Evolutionary conservation across 345 rosid species (phyloP).

Genomic region (Gossypium thurberi): DNA sequence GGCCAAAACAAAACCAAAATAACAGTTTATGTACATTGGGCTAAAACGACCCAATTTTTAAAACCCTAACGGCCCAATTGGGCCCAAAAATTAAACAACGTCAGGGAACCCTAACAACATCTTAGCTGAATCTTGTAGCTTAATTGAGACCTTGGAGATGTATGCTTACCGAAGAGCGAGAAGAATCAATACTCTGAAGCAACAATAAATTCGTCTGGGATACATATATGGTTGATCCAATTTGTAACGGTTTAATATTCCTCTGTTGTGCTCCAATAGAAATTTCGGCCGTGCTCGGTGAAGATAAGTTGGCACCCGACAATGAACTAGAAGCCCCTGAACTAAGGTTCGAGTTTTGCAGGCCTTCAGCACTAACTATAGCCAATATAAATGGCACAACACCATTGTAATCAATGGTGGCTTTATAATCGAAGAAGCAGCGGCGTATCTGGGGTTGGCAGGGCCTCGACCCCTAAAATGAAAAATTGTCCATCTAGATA

Average conservation of each 20-base stretch:
- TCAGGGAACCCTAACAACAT: too few species aligned
- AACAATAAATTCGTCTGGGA: constrained; percentile 55
- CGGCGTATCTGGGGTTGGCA: too few species aligned
- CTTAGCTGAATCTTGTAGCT: constrained; percentile 5
- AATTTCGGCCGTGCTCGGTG: constrained; percentile 4
- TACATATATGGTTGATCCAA: constrained; percentile 30
- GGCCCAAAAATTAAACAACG: too few species aligned
- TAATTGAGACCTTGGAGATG: constrained; percentile 8
- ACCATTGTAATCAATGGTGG: constrained; percentile 6
- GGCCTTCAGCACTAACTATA: constrained; percentile 13
- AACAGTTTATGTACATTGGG: too few species aligned
- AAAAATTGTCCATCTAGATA: too few species aligned
- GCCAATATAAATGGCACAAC: constrained; percentile 5
- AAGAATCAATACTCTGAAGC: constrained; percentile 36
- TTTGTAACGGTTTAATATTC: constrained; percentile 16
- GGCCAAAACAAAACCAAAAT: too few species aligned
- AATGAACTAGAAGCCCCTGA: constrained; percentile 12
- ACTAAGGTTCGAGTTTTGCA: constrained; percentile 15
- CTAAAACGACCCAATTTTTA: too few species aligned
- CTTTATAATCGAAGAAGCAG: not conserved
- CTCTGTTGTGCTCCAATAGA: not conserved
- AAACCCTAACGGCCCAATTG: too few species aligned
- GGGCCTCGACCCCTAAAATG: too few species aligned
- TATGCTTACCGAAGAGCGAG: constrained; percentile 43
- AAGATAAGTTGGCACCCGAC: constrained; percentile 19